phyloP scores from a whole-genome alignment of 139 green algal species.

The Medakamo hakoo region DNA sequence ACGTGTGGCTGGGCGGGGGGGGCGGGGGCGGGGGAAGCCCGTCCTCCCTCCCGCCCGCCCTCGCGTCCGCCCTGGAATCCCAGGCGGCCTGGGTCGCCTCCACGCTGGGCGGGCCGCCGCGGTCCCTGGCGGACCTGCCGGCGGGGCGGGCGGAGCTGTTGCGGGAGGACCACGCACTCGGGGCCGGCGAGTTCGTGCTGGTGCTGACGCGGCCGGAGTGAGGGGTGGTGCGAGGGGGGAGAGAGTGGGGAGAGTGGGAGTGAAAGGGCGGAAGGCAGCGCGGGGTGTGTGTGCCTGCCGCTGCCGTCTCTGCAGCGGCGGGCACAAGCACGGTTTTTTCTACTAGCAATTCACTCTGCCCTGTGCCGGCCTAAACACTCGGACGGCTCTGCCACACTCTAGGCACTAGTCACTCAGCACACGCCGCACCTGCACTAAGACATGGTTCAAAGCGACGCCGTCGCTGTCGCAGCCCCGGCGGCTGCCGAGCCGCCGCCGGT shows the following conservation, averaged over 20 bases:
- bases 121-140: constrained; percentile 19
- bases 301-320: too few relatives aligned
- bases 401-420: too few relatives aligned
- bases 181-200: constrained; percentile 13
- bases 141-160: constrained; percentile 28
- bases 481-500: too few relatives aligned
- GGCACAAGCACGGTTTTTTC: background rate
- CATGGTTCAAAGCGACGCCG: too few relatives aligned
- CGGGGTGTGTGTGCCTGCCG: too few relatives aligned
- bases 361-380: background rate
- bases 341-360: background rate
- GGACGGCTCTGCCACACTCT: too few relatives aligned
- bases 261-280: background rate
- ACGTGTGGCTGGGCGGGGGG: constrained; percentile 33
- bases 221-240: too few relatives aligned
- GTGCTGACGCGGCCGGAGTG: constrained; percentile 11
- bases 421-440: too few relatives aligned
- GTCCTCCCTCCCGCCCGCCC: constrained; percentile 6
- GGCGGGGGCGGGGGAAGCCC: background rate
- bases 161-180: constrained; percentile 16
- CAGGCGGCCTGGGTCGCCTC: constrained; percentile 30
- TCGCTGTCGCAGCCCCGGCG: too few relatives aligned
- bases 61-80: constrained; percentile 9
- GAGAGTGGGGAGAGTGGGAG: background rate
- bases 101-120: constrained; percentile 29